Percentiles rank a stretch among this genome's conserved stretches.
These are phyloP conservation scores for Zygosaccharomyces gambellarensis DNA, from an alignment of 805 yeast genomes.

Conservation along the genomic window DNA sequence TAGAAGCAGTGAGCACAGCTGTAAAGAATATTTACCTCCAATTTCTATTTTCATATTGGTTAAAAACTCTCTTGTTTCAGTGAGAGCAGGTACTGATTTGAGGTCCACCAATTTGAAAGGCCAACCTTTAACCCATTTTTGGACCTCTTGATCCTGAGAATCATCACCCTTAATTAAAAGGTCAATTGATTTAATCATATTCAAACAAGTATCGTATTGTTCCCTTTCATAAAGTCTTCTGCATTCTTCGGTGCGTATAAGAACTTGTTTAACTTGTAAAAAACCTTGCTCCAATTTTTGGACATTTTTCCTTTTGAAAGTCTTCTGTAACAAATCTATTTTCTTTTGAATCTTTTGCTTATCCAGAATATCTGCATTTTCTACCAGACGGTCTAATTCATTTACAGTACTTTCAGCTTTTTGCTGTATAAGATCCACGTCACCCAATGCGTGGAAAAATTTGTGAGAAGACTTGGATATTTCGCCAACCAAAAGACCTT, in stretches of 20 bases:
- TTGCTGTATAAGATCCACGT: slow-evolving; percentile 57
- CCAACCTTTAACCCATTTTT: slow-evolving; percentile 38
- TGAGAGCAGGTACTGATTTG: slow-evolving; percentile 31
- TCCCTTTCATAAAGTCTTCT: slow-evolving; percentile 30
- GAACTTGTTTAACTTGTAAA: slow-evolving; percentile 42
- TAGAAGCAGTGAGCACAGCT: slow-evolving; percentile 52
- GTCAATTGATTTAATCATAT: slow-evolving; percentile 54
- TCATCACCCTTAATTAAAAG: slow-evolving; percentile 52
- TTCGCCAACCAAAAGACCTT: slow-evolving; percentile 71
- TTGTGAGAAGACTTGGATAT: slow-evolving; percentile 80
- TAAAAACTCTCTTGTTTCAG: slow-evolving; percentile 46
- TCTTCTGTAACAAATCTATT: slow-evolving; percentile 44
- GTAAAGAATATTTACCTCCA: slow-evolving; percentile 59
- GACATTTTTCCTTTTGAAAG: slow-evolving; percentile 53
- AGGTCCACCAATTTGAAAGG: slow-evolving; percentile 36
- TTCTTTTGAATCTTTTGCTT: slow-evolving; percentile 48
- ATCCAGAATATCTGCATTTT: slow-evolving; percentile 44
- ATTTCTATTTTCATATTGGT: slow-evolving; percentile 55
- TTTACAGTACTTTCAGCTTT: slow-evolving; percentile 50
- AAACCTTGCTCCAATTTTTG: slow-evolving; percentile 59
- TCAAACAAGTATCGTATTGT: slow-evolving; percentile 51
- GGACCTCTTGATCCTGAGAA: slow-evolving; percentile 26
- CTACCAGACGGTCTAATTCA: slow-evolving; percentile 43
- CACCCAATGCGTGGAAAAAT: slow-evolving; percentile 80
- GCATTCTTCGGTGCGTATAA: slow-evolving; percentile 42